Conservation (phyloP, 352 stramenopile genomes). For the Phytophthora multivora region DNA sequence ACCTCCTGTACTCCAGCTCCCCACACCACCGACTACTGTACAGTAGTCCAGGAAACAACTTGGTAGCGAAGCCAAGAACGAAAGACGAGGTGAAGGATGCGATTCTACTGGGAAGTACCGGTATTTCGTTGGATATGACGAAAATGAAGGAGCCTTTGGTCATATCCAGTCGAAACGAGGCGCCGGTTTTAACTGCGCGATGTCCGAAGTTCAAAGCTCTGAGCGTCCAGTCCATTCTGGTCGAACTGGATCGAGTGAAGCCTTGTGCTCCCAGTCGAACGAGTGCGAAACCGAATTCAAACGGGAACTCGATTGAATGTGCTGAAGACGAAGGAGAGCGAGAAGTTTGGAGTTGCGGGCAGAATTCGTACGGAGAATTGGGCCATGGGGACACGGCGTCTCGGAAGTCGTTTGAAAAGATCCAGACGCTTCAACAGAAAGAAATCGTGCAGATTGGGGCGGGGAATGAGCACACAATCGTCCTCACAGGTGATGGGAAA, state of each 20-base stretch:
- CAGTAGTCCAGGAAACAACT: slow-evolving; percentile 22
- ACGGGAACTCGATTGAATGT: background rate
- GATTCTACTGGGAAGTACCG: slow-evolving; percentile 22
- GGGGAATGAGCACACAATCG: slow-evolving; percentile 94
- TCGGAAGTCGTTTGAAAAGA: slow-evolving; percentile 82
- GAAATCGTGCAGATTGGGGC: slow-evolving; percentile 82
- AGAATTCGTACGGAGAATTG: slow-evolving; percentile 95
- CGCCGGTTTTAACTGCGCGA: slow-evolving; percentile 23
- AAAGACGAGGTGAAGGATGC: slow-evolving; percentile 54
- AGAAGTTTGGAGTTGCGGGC: slow-evolving; percentile 94
- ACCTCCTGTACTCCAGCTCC: slow-evolving; percentile 15
- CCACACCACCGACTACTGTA: slow-evolving; percentile 29
- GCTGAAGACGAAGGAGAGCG: slow-evolving; percentile 54
- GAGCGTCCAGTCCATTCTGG: slow-evolving; percentile 41
- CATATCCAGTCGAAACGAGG: slow-evolving; percentile 25
- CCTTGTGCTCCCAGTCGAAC: slow-evolving; percentile 9
- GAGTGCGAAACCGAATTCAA: slow-evolving; percentile 5
- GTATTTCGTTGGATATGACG: slow-evolving; percentile 44
- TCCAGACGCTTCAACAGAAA: slow-evolving; percentile 77
- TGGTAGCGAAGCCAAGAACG: slow-evolving; percentile 22
- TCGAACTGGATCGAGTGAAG: slow-evolving; percentile 48
- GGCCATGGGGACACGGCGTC: slow-evolving; percentile 89
- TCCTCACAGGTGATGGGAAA: slow-evolving; percentile 70
- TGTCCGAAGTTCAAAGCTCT: slow-evolving; percentile 62
- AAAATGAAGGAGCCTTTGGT: slow-evolving; percentile 26